Percentiles rank a stretch among this genome's conserved stretches.
Evolutionary conservation across 1,284 basidiomycete genomes (phyloP).

Genomic region (Ustilago xerochloae): DNA sequence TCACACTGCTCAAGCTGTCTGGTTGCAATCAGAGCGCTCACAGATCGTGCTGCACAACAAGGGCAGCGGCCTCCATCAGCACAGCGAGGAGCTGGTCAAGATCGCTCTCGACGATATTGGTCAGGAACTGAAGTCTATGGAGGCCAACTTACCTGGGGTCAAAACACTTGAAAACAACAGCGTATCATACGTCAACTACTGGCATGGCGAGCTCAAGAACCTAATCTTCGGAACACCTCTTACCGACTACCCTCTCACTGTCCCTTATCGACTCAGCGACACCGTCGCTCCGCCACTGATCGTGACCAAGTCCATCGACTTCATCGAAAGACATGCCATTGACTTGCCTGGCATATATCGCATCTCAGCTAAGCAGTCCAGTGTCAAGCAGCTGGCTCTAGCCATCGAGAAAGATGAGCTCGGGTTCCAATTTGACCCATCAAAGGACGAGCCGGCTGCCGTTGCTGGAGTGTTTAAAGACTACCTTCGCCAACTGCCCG

Average conservation of each 20-base stretch:
- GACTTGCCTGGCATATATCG: slow-evolving; percentile 75
- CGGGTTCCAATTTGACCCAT: slow-evolving; percentile 80
- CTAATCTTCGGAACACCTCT: slow-evolving; percentile 92
- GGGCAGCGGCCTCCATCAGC: slow-evolving; percentile 52
- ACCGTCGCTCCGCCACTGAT: slow-evolving; percentile 76
- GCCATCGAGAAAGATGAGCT: slow-evolving; percentile 89
- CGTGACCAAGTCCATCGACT: slow-evolving; percentile 83
- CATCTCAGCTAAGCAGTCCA: slow-evolving; percentile 79
- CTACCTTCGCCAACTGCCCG: slow-evolving; percentile 89
- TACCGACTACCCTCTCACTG: slow-evolving; percentile 84
- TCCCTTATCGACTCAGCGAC: slow-evolving; percentile 46
- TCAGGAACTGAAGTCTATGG: slow-evolving; percentile 72
- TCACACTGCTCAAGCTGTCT: slow-evolving; percentile 70
- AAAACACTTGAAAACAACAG: slow-evolving; percentile 73
- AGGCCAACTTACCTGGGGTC: slow-evolving; percentile 70
- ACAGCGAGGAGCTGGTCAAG: slow-evolving; percentile 74
- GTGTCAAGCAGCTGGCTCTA: slow-evolving; percentile 85
- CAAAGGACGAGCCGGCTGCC: slow-evolving; percentile 85
- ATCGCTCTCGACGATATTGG: slow-evolving; percentile 80
- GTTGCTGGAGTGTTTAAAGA: slow-evolving; percentile 92
- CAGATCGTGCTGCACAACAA: slow-evolving; percentile 44
- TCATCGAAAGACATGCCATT: slow-evolving; percentile 77
- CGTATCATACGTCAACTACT: slow-evolving; percentile 77
- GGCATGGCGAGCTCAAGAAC: slow-evolving; percentile 80
- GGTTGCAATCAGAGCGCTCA: slow-evolving; percentile 52